Conservation (phyloP, 106 monocot species). For the Vanilla planifolia region DNA sequence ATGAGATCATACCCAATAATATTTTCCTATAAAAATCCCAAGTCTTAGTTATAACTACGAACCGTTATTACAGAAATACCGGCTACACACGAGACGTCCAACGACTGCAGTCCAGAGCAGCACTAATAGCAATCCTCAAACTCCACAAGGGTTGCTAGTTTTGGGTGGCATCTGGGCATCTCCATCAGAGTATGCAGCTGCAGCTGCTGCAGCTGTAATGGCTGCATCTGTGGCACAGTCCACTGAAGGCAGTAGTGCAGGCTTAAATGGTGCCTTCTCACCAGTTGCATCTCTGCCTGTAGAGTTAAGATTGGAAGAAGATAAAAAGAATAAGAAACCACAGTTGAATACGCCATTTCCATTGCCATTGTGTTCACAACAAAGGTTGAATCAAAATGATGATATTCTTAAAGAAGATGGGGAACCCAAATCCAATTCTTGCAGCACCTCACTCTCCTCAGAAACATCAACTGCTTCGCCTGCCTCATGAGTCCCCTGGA, state of each 20-base stretch:
- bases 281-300: conserved; percentile 20
- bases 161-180: conserved; percentile 35
- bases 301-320: background rate
- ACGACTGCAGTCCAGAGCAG: background rate
- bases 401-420: background rate
- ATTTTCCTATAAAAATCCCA: no score
- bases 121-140: conserved; percentile 3
- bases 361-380: conserved; percentile 1
- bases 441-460: conserved; percentile 1
- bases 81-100: conserved; percentile 26
- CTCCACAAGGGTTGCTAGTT: conserved; percentile 18
- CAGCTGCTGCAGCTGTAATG: background rate
- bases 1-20: no score
- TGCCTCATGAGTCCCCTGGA: background rate
- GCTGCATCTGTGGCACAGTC: no score
- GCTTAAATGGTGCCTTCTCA: conserved; percentile 9
- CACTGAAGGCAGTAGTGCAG: conserved; percentile 5
- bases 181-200: conserved; percentile 17
- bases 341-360: background rate
- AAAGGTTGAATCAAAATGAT: background rate
- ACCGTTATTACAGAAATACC: conserved; percentile 28
- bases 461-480: conserved; percentile 17
- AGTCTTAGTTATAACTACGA: no score
- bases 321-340: background rate
- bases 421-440: conserved; percentile 7